Evolutionary conservation across 2,329 filamentous ascomycete species (phyloP), one percentile per base, ranked within the genome.

Genomic region (Bipolaris bicolor): DNA sequence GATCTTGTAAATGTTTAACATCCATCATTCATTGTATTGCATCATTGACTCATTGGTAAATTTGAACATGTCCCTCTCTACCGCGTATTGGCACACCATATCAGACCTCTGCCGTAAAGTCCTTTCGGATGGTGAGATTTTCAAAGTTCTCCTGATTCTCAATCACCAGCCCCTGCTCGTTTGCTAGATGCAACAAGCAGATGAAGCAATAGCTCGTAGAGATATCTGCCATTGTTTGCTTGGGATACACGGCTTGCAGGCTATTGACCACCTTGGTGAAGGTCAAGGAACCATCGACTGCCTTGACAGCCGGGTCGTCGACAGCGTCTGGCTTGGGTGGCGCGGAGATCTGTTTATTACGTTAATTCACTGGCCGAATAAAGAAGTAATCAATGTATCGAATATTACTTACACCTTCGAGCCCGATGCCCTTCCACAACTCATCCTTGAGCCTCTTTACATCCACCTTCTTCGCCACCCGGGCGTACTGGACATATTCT

Each of bases 201-300:
- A 99, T 99, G 79, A 98, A 99, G 75, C 95, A 96, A 65, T 85
- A 90, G 15, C 83, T 96, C 0, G 95, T 99, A 34, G 92, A 97
- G 70, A 99, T 98, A 77, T 99, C 95, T 59, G 90, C 88, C 87
- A 99, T 91, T 58, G 88, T 86, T 65, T 90, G 84, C 75, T 91
- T 90, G 10, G 92, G 89, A 71, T 99, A 99, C 7, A 97, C 92
- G 4, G 83, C 79, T 73, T 96, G 90, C 45, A 99, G 80, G 60
- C 88, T 88, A 73, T 96, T 96, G 87, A 99, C 96, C 58, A 99
- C 88, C 18, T 89, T 82, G 0, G 93, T 98, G 78, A 99, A 99
- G 68, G 90, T 92, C 64, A 97, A 83, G 3, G 82, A 76, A 61
- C 79, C 78, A 51, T 81, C 72, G 13, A 85, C 83, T 34, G 82